These are phyloP conservation scores for Allomyces javanicus DNA, from an alignment of 192 early-diverging fungal genomes.

Conservation along the genomic window DNA sequence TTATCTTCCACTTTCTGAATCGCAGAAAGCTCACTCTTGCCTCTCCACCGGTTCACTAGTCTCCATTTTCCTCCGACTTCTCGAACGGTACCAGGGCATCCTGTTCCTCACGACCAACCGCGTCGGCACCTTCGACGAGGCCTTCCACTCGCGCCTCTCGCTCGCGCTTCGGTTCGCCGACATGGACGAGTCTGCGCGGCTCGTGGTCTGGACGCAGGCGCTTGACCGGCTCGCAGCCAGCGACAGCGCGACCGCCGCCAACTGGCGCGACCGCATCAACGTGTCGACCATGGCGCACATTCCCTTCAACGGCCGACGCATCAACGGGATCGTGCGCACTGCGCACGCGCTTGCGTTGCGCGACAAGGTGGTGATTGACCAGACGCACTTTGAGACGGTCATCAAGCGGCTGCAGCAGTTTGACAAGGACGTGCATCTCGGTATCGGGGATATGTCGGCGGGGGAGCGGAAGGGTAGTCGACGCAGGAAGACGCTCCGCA, in stretches of 20 bases:
- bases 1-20: too few relatives aligned
- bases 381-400: too few relatives aligned
- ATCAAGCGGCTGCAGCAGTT: too few relatives aligned
- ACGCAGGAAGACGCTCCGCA: too few relatives aligned
- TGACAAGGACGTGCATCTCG: too few relatives aligned
- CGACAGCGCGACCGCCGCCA: too few relatives aligned
- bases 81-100: neutral
- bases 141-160: conserved; percentile 7
- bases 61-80: neutral
- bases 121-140: conserved; percentile 10
- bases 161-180: conserved; percentile 7
- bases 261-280: neutral
- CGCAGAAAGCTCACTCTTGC: conserved; percentile 1
- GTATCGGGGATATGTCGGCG: too few relatives aligned
- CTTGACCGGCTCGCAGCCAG: neutral
- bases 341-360: conserved; percentile 1
- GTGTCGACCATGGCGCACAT: neutral
- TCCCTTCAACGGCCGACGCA: neutral
- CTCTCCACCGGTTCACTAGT: conserved; percentile 5
- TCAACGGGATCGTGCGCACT: neutral
- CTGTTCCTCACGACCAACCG: conserved; percentile 15
- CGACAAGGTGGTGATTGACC: too few relatives aligned
- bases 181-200: conserved; percentile 3
- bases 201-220: conserved; percentile 6
- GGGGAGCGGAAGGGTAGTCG: too few relatives aligned